Evolutionary conservation across 1,284 basidiomycete species (phyloP).

Genomic region (Puccinia hordei): DNA sequence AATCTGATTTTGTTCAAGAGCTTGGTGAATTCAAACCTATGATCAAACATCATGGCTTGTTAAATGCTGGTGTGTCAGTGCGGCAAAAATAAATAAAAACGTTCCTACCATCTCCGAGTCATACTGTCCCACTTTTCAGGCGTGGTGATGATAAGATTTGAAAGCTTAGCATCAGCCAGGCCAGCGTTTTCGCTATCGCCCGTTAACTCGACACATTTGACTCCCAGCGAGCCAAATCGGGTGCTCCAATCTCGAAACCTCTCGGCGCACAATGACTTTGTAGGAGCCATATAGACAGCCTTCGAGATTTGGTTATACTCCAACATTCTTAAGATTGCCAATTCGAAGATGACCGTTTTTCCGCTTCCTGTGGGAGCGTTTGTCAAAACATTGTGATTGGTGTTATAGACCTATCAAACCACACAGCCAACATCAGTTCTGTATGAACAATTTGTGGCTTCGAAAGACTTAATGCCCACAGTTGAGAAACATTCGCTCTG

Average conservation of each 20-base stretch:
- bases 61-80: constrained; percentile 56
- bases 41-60: background rate
- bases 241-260: constrained; percentile 77
- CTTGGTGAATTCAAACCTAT: constrained; percentile 54
- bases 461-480: background rate
- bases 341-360: constrained; percentile 75
- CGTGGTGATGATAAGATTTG: constrained; percentile 70
- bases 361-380: constrained; percentile 56
- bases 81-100: constrained; percentile 34
- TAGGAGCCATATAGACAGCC: constrained; percentile 91
- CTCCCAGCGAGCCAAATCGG: constrained; percentile 74
- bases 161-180: constrained; percentile 71
- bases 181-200: constrained; percentile 76
- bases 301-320: constrained; percentile 64
- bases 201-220: constrained; percentile 85
- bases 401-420: constrained; percentile 67
- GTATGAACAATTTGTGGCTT: background rate
- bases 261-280: constrained; percentile 81
- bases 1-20: constrained; percentile 61
- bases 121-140: constrained; percentile 94
- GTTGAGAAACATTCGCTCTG: constrained; percentile 39
- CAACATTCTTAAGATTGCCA: constrained; percentile 80
- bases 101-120: constrained; percentile 75
- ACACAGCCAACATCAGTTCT: background rate
- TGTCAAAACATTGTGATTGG: constrained; percentile 73